Evolutionary conservation across 331 rosid genomes (phyloP), one percentile per base, ranked within the genome.

Genomic region (Erythrophleum ivorense): DNA sequence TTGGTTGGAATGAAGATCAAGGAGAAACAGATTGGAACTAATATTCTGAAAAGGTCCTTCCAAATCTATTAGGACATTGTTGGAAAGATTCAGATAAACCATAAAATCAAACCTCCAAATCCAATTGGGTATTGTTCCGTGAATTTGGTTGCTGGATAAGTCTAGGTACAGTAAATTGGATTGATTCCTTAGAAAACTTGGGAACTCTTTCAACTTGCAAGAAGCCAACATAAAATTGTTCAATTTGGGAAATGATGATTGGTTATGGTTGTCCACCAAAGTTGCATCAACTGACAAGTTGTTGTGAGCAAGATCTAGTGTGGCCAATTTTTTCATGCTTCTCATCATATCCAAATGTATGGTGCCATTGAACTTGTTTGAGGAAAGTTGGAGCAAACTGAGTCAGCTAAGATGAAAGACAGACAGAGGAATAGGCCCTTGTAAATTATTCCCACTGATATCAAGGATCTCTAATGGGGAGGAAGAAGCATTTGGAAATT

Each of bases 321-420:
- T n/a, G 0, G 73, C 8, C 18, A 87, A 83, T 63, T 84, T 86
- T 18, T 2, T 2, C 0, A 89, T 62, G 11, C 43, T 68, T 0
- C 5, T n/a, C 43, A 89, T 5, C n/a, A 1, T 2, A 6, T 75
- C 11, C 1, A 85, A 53, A 0, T 76, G 33, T 66, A 66, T 18
- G 19, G 81, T 41, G 40, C 86, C 92, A 1, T 2, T 86, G 16
- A 92, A 78, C 24, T 81, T 85, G 86, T 87, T 90, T 5, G n/a
- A 66, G 45, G 83, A 38, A 33, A 90, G 89, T 18, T 9, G 16
- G n/a, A 90, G 73, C 3, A 33, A 0, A 7, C 1, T 3, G 9
- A 90, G 90, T 18, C 16, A 50, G 45, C 2, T 0, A 1, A 83
- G 78, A 0, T 83, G 3, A 1, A 78, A 83, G 43, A 89, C 6